Evolutionary conservation across 2,329 filamentous ascomycete species (phyloP).

Genomic region (Teratosphaeria destructans): DNA sequence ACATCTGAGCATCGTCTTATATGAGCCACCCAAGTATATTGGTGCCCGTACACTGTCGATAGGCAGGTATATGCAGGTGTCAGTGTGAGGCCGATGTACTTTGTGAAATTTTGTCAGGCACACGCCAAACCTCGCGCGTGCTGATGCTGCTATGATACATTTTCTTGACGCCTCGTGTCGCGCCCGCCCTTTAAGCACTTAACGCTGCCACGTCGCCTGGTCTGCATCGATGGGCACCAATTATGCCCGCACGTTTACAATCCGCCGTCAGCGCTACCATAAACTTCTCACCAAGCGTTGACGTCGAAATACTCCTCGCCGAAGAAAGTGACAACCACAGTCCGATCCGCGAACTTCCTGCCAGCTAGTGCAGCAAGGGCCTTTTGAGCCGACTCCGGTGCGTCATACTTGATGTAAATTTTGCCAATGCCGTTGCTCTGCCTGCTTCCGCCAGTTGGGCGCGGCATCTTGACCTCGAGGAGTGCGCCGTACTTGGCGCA

Average conservation of each 20-base stretch:
- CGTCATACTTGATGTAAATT: constrained; percentile 92
- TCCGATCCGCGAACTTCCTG: constrained; percentile 90
- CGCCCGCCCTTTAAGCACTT: background rate
- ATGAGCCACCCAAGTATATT: background rate
- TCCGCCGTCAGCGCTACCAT: background rate
- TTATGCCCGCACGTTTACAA: background rate
- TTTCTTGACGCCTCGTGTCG: background rate
- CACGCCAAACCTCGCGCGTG: background rate
- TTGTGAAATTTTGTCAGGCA: background rate
- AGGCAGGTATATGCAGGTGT: background rate
- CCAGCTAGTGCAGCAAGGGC: constrained; percentile 85
- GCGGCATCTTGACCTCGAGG: constrained; percentile 81
- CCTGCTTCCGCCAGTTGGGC: constrained; percentile 71
- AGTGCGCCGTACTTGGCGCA: constrained; percentile 84
- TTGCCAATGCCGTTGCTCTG: constrained; percentile 88
- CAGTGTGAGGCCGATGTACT: background rate
- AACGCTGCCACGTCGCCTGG: background rate
- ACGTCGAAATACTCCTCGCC: constrained; percentile 97
- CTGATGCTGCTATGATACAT: background rate
- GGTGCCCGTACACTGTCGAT: background rate
- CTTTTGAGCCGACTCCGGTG: constrained; percentile 64
- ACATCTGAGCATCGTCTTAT: background rate
- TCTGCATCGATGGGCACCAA: background rate
- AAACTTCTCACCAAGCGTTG: constrained; percentile 60
- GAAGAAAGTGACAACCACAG: constrained; percentile 93